Base-by-base conservation (phyloP, 2,329 filamentous ascomycete species). In the Monilinia polystroma region DNA sequence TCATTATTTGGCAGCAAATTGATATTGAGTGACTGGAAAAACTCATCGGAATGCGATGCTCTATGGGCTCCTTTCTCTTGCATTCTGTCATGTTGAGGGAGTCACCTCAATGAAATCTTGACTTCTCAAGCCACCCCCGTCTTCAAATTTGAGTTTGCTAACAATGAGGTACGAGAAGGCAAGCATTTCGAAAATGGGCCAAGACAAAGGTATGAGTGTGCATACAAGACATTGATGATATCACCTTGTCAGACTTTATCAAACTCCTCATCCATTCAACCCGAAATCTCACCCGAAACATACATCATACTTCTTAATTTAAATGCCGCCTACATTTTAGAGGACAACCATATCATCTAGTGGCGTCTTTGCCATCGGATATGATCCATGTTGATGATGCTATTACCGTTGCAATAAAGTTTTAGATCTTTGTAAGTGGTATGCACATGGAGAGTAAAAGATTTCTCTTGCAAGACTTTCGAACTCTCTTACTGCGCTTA, bases 91-190 rank as follows among this genome's bases (percentile, higher is more conserved):
- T 32, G 73, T 83, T 29, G 80, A 83, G 43, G 76, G 78, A 0
- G 68, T 72, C 0, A 75, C 77, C 0, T 77, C 83, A 0, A 75
- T 81, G 60, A 74, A 83, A 65, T 79, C 82, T 2, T 90, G 86
- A 86, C 87, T 87, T 0, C 76, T 89, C 1, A 81, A 79, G 49
- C 69, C 76, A 2, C 73, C 78, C 0, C 77, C 77, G 0, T 68
- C 77, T 0, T 72, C 76, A 0, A 84, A 87, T 68, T 77, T 89
- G 1, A 79, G 84, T 71, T 90, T 86, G 87, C 73, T 89, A 2
- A 82, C 78, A 60, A 80, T 89, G 73, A 81, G 79, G 67, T 80
- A 84, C 16, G 84, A 84, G 0, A 88, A 89, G 75, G 80, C 78
- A 64, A 79, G 80, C 4, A 77, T 88, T 1, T 87, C 82, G 81